Percentiles rank a stretch among this genome's conserved stretches.
Conservation (phyloP, 345 rosid genomes). For the Eucalyptus viminalis region DNA sequence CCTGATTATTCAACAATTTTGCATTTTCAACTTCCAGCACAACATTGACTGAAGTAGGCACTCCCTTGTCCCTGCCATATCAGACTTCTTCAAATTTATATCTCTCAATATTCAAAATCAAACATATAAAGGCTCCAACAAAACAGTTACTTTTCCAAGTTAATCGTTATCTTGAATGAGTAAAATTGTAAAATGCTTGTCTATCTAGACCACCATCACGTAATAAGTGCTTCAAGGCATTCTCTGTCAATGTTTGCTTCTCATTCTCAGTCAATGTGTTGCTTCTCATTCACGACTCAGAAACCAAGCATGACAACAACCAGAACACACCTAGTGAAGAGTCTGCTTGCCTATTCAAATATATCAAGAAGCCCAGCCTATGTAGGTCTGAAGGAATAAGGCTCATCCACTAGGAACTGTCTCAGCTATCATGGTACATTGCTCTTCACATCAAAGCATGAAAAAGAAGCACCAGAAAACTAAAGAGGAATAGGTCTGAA, state of each 20-base stretch:
- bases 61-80: neutral
- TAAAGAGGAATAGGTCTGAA: neutral
- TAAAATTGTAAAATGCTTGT: neutral
- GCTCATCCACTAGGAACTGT: neutral
- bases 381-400: neutral
- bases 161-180: neutral
- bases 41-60: neutral
- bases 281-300: neutral
- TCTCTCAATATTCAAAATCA: neutral
- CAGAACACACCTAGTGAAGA: neutral
- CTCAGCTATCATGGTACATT: neutral
- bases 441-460: neutral
- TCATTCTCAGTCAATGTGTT: neutral
- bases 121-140: neutral
- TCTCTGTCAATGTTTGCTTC: neutral
- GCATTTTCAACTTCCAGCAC: constrained; percentile 3
- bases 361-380: neutral
- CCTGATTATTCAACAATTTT: constrained; percentile 3
- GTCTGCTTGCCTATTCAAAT: neutral
- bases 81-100: neutral
- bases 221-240: neutral
- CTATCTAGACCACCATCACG: neutral
- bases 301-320: neutral
- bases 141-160: neutral
- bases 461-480: neutral